Conservation (phyloP, 345 rosid genomes). For the Leavenworthia alabamica region DNA sequence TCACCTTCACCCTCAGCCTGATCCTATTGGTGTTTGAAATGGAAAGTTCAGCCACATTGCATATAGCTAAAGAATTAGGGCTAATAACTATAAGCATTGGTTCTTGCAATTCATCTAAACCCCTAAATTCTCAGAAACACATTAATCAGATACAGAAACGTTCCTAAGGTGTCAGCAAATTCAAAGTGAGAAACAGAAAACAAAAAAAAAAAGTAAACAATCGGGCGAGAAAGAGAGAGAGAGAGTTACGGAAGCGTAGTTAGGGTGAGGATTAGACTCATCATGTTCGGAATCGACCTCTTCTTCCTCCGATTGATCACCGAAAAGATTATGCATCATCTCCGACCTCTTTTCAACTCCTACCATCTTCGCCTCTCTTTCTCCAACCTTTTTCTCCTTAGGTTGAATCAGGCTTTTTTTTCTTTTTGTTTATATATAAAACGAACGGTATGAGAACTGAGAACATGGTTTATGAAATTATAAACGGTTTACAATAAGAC, state of each 20-base stretch:
- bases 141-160: not conserved
- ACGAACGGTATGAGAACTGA: too few species aligned
- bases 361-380: slow-evolving; percentile 41
- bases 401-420: not conserved
- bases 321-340: slow-evolving; percentile 98
- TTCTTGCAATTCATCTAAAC: not conserved
- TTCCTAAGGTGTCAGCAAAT: not conserved
- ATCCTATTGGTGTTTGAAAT: slow-evolving; percentile 40
- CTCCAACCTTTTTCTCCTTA: not conserved
- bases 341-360: slow-evolving; percentile 82
- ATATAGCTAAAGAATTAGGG: not conserved
- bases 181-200: not conserved
- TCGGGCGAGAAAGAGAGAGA: not conserved
- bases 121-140: slow-evolving; percentile 7
- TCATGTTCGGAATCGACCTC: slow-evolving; percentile 96
- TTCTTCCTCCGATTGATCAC: slow-evolving; percentile 93
- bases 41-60: not conserved
- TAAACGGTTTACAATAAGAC: too few species aligned
- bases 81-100: not conserved
- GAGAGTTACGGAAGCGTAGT: slow-evolving; percentile 58
- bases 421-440: too few species aligned
- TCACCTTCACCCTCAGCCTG: slow-evolving; percentile 83
- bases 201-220: not conserved
- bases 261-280: slow-evolving; percentile 89
- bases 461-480: too few species aligned